Evolutionary conservation across 2,329 filamentous ascomycete genomes (phyloP).

Genomic region (Aspergillus flavus): DNA sequence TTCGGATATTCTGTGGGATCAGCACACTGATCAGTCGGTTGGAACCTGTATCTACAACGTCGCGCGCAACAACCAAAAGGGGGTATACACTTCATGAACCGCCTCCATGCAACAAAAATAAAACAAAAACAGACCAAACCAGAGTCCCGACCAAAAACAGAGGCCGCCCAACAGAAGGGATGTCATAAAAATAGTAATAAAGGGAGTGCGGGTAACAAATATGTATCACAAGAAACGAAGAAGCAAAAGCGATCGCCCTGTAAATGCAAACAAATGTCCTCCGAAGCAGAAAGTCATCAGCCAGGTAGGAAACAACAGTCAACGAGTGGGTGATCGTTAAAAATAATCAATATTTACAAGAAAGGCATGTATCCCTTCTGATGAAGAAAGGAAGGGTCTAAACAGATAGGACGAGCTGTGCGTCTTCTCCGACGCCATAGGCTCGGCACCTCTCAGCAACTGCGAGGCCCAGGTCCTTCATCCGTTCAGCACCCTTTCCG

Average conservation of each 20-base stretch:
- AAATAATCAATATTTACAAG: slow-evolving; percentile 32
- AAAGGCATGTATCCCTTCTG: slow-evolving; percentile 21
- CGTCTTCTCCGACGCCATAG: slow-evolving; percentile 56
- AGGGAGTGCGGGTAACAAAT: slow-evolving; percentile 15
- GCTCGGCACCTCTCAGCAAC: slow-evolving; percentile 81
- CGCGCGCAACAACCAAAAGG: slow-evolving; percentile 29
- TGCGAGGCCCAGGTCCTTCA: slow-evolving; percentile 87
- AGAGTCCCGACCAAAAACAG: slow-evolving; percentile 18
- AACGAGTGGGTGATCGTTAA: slow-evolving; percentile 21
- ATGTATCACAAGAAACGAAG: slow-evolving; percentile 21
- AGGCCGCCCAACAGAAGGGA: slow-evolving; percentile 18
- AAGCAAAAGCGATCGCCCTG: slow-evolving; percentile 24
- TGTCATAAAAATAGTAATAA: slow-evolving; percentile 15
- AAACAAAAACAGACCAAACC: slow-evolving; percentile 25
- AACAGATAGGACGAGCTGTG: slow-evolving; percentile 72
- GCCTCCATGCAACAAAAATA: slow-evolving; percentile 31
- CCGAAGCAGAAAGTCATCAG: slow-evolving; percentile 14
- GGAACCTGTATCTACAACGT: slow-evolving; percentile 9
- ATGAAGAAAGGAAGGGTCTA: slow-evolving; percentile 38
- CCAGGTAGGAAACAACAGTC: slow-evolving; percentile 9
- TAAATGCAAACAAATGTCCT: slow-evolving; percentile 32
- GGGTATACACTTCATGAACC: slow-evolving; percentile 36
- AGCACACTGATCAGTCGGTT: slow-evolving; percentile 1
- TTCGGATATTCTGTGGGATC: not conserved
- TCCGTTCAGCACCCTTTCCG: slow-evolving; percentile 87